A percentile compares a stretch with the other conserved stretches of the same genome.
phyloP scores from a whole-genome alignment of 768 basidiomycete species.

The Podaxis sp. region DNA sequence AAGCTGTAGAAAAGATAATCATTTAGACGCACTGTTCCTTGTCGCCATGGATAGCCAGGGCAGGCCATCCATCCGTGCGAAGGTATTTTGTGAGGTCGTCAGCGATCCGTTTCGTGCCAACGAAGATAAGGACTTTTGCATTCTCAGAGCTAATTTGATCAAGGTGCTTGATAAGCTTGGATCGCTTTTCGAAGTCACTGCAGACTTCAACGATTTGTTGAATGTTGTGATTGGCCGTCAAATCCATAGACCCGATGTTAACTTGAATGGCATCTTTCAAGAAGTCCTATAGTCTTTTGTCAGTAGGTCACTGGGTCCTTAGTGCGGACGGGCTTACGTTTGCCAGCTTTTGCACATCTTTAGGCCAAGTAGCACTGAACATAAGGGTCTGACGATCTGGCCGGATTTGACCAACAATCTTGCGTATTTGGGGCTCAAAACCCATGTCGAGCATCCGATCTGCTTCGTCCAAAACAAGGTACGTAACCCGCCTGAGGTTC shows the following conservation, averaged over 20 bases:
- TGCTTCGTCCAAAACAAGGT: slow-evolving; percentile 98
- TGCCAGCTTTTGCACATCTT: slow-evolving; percentile 97
- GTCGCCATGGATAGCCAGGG: slow-evolving; percentile 98
- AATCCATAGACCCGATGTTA: slow-evolving; percentile 98
- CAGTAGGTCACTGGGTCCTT: neutral
- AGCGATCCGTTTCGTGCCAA: slow-evolving; percentile 95
- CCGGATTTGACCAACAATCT: slow-evolving; percentile 95
- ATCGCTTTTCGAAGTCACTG: slow-evolving; percentile 97
- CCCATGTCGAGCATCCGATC: slow-evolving; percentile 99
- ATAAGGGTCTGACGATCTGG: slow-evolving; percentile 98
- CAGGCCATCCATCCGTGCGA: slow-evolving; percentile 99
- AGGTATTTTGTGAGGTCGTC: slow-evolving; percentile 99
- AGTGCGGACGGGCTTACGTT: slow-evolving; percentile 45
- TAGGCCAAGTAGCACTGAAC: slow-evolving; percentile 99
- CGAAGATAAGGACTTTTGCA: slow-evolving; percentile 98
- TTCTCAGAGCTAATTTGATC: slow-evolving; percentile 96
- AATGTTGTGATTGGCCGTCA: slow-evolving; percentile 98
- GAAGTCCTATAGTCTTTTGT: slow-evolving; percentile 67
- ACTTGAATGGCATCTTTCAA: slow-evolving; percentile 96
- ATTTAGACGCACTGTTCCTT: slow-evolving; percentile 83
- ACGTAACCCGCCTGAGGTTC: slow-evolving; percentile 93
- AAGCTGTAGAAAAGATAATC: neutral
- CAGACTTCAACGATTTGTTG: slow-evolving; percentile 94
- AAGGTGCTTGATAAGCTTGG: slow-evolving; percentile 94
- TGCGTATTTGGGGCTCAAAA: slow-evolving; percentile 99